Evolutionary conservation across 2,329 filamentous ascomycete species (phyloP).

Genomic region (Sclerotinia glacialis): DNA sequence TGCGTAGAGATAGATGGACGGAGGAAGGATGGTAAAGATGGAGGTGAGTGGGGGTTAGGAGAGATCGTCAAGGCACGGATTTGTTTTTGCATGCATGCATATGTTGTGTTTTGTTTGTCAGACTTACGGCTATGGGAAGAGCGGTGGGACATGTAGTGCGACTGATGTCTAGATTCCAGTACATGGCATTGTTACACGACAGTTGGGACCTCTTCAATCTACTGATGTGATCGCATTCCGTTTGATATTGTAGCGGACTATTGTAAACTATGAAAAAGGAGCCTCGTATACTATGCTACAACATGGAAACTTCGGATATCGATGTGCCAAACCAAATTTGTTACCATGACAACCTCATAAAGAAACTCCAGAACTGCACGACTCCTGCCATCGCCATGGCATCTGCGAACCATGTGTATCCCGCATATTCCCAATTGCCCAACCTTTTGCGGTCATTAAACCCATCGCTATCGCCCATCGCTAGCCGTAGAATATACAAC

Average conservation of each 20-base stretch:
- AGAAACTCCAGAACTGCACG: slow-evolving; percentile 8
- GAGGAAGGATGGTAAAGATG: not conserved
- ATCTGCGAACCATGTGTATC: slow-evolving; percentile 4
- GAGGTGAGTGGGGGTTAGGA: not conserved
- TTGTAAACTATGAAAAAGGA: not conserved
- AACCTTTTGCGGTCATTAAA: slow-evolving; percentile 12
- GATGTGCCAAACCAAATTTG: not conserved
- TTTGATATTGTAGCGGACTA: not conserved
- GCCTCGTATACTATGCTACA: not conserved
- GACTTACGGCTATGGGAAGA: not conserved
- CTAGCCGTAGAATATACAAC: not conserved
- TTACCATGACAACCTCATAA: not conserved
- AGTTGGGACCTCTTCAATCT: not conserved
- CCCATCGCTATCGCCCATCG: not conserved
- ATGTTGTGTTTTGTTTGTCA: not conserved
- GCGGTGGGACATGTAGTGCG: not conserved
- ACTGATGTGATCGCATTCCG: not conserved
- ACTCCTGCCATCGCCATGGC: slow-evolving; percentile 14
- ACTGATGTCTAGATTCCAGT: slow-evolving; percentile 9
- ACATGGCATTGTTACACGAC: slow-evolving; percentile 4
- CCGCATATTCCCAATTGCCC: slow-evolving; percentile 6
- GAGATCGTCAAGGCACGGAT: not conserved
- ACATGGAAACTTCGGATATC: not conserved
- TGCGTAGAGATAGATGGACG: no score
- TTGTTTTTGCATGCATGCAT: not conserved